Evolutionary conservation across 768 basidiomycete species (phyloP), one percentile per base, ranked within the genome.

Genomic region (Boletus sp.): DNA sequence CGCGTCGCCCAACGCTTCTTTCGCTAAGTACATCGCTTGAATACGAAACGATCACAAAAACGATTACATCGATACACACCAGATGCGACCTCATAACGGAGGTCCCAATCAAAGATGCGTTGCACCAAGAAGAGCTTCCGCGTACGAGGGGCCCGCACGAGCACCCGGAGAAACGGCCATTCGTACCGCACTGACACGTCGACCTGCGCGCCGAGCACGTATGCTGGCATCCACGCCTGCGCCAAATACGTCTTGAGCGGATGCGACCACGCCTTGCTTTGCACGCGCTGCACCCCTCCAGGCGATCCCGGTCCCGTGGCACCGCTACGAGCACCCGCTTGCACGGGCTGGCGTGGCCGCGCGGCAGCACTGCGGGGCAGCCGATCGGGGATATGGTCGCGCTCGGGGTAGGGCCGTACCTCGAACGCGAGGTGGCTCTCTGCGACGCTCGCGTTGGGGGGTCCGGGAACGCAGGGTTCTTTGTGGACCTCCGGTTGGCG

Each of bases 181-280:
- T 51, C 41, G 30, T 50, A 44, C 42, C 56, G 37, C 17, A 45
- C 24, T 3, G 24, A 36, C 15, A 5, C 14, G 36, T 60, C 36
- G 39, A 60, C 40, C 36, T 44, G 50, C 7, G 37, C 7, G 17
- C 29, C 57, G 15, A 64, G 18, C 10, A 14, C n/a, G 30, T 61
- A 64, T 17, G 18, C 15, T 6, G 59, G 59, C 37, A 64, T 7
- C 63, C 63, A 64, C n/a, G 29, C 24, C 28, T 47, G 48, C 3
- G 18, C 44, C n/a, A 64, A 36, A 47, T 58, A 64, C 15, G 18
- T 1, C 44, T 33, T 37, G 36, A 61, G 48, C 11, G 56, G 29
- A 50, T 45, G 45, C 4, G 54, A 41, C 61, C 58, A 60, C 1
- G n/a, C 37, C 15, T 14, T 37, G 24, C 24, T 24, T 24, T 24